phyloP scores from a whole-genome alignment of 2,329 filamentous ascomycete genomes.

The Alternaria ventricosa region DNA sequence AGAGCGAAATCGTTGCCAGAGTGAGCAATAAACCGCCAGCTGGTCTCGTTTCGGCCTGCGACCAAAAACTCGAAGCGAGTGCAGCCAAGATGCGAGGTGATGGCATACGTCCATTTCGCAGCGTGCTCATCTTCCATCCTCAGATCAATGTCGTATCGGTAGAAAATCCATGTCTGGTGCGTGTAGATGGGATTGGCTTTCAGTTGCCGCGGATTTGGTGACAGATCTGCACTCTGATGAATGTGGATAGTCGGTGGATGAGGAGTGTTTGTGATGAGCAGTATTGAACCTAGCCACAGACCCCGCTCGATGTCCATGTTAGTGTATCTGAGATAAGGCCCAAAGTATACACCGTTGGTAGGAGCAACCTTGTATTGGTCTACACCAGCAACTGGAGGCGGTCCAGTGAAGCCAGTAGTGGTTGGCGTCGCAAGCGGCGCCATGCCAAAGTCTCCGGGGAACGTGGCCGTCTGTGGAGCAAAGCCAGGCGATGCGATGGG shows the following conservation, averaged over 20 bases:
- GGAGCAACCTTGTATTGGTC: constrained; percentile 93
- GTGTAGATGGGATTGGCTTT: constrained; percentile 81
- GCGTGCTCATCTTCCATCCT: constrained; percentile 80
- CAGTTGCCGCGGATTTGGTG: constrained; percentile 88
- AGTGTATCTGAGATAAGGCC: constrained; percentile 90
- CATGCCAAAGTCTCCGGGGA: constrained; percentile 85
- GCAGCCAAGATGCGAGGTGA: constrained; percentile 94
- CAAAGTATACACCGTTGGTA: constrained; percentile 97
- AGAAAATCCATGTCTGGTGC: constrained; percentile 94
- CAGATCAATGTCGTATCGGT: constrained; percentile 89
- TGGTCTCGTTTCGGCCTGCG: constrained; percentile 85
- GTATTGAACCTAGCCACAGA: constrained; percentile 89
- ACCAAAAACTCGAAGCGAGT: constrained; percentile 98
- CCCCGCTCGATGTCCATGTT: constrained; percentile 97
- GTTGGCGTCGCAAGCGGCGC: constrained; percentile 76
- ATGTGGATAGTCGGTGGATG: constrained; percentile 97
- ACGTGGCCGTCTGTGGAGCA: constrained; percentile 81
- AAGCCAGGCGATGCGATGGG: constrained; percentile 82
- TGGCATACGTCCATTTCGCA: constrained; percentile 96
- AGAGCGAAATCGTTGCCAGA: constrained; percentile 96
- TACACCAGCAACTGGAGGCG: constrained; percentile 86
- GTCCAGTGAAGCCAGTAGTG: constrained; percentile 82
- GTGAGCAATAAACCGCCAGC: constrained; percentile 95
- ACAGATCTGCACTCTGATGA: constrained; percentile 87
- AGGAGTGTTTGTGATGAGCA: constrained; percentile 87